Percentiles rank a stretch among this genome's conserved stretches.
These are phyloP conservation scores for Irpex rosettiformis DNA, from an alignment of 1,284 basidiomycete species.

Conservation along the genomic window DNA sequence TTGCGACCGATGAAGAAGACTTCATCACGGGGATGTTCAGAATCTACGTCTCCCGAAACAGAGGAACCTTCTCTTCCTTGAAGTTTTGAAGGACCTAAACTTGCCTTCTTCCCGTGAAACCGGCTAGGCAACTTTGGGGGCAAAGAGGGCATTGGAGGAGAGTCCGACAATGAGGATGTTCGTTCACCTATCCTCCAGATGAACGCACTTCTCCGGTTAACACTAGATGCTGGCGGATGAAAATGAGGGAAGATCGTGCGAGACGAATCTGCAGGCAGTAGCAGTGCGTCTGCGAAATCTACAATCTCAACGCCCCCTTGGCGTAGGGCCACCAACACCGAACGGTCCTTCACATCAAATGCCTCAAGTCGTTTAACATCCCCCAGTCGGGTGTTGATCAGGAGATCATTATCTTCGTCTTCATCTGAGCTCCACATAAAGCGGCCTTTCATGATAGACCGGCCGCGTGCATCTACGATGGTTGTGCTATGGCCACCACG, in stretches of 20 bases:
- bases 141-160: slow-evolving; percentile 36
- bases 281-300: slow-evolving; percentile 70
- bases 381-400: slow-evolving; percentile 51
- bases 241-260: slow-evolving; percentile 66
- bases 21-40: slow-evolving; percentile 57
- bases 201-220: slow-evolving; percentile 67
- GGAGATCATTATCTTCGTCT: slow-evolving; percentile 35
- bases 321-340: slow-evolving; percentile 76
- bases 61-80: slow-evolving; percentile 48
- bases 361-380: slow-evolving; percentile 78
- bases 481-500: slow-evolving; percentile 81
- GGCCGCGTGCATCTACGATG: slow-evolving; percentile 79
- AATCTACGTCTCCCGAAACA: slow-evolving; percentile 46
- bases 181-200: slow-evolving; percentile 79
- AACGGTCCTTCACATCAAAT: slow-evolving; percentile 68
- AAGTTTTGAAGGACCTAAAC: slow-evolving; percentile 44
- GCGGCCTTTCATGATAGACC: slow-evolving; percentile 75
- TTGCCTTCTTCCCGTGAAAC: slow-evolving; percentile 43
- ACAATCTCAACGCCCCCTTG: slow-evolving; percentile 79
- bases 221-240: slow-evolving; percentile 50
- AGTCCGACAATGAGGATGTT: slow-evolving; percentile 26
- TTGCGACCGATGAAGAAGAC: slow-evolving; percentile 74
- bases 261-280: slow-evolving; percentile 74
- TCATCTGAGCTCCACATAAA: slow-evolving; percentile 75
- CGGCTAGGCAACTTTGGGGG: slow-evolving; percentile 33